A percentile compares a stretch with the other conserved stretches of the same genome.
Evolutionary conservation across 495 filamentous ascomycete genomes (phyloP).

Genomic region (Lasiosphaeria miniovina): DNA sequence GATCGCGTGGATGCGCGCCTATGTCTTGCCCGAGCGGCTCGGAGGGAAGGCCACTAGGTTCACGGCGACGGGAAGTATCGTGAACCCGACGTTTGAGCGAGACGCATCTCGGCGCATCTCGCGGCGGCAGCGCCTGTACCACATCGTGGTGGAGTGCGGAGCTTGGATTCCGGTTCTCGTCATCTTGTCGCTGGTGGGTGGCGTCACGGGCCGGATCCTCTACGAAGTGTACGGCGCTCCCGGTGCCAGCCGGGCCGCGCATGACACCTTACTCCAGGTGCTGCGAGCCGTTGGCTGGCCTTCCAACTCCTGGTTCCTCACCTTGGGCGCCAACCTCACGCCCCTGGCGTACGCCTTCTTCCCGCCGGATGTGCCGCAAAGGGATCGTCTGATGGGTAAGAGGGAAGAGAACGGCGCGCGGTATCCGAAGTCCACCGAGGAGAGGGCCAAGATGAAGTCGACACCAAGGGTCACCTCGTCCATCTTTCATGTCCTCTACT

Average conservation of each 20-base stretch:
- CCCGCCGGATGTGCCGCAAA: constrained; percentile 42
- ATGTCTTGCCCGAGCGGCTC: background rate
- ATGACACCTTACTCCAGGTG: background rate
- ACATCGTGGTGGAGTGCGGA: constrained; percentile 4
- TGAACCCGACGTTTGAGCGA: background rate
- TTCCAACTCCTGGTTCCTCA: constrained; percentile 38
- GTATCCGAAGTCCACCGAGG: constrained; percentile 32
- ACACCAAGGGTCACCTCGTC: too few relatives aligned
- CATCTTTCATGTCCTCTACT: too few relatives aligned
- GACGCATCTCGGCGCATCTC: background rate
- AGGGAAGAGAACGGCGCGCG: constrained; percentile 26
- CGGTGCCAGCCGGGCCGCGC: background rate
- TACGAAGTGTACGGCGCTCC: background rate
- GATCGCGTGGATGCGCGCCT: background rate
- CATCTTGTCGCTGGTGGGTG: background rate
- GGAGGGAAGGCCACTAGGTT: background rate
- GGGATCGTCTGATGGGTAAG: constrained; percentile 26
- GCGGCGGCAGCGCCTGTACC: background rate
- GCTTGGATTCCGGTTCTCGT: constrained; percentile 1
- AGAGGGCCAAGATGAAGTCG: background rate
- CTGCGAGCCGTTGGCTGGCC: constrained; percentile 33
- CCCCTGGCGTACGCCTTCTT: constrained; percentile 43
- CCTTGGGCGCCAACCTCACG: constrained; percentile 30
- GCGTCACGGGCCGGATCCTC: background rate
- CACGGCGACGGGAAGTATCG: background rate